phyloP scores from a whole-genome alignment of 441 rosid genomes.

The Corymbia citriodora region DNA sequence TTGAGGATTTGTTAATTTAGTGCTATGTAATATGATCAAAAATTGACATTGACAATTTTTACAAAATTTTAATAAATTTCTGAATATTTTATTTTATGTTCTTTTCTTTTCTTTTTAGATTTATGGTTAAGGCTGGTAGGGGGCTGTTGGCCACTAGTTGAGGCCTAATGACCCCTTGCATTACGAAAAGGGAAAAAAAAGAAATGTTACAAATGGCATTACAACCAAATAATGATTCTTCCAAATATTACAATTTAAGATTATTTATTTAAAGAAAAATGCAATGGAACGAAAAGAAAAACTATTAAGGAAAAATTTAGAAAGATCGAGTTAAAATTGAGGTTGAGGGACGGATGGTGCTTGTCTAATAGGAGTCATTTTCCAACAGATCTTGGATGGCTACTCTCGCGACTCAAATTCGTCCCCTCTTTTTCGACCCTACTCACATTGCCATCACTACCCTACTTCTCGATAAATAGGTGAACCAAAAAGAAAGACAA shows the following conservation, averaged over 20 bases:
- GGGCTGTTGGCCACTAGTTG: too few species aligned
- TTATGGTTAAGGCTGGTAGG: neutral
- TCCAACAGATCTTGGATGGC: neutral
- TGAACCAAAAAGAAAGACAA: neutral
- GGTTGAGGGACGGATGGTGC: neutral
- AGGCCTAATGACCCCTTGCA: neutral
- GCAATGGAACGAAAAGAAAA: neutral
- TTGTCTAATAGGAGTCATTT: neutral
- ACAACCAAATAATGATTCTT: neutral
- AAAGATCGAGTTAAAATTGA: neutral
- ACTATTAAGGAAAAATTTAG: neutral
- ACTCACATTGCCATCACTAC: fast-evolving
- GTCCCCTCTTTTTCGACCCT: neutral
- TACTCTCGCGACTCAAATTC: neutral
- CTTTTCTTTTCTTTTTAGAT: too few species aligned
- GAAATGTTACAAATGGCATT: neutral
- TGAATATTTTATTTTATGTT: too few species aligned
- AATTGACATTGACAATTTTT: fast-evolving
- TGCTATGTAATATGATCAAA: too few species aligned
- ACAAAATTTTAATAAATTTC: too few species aligned
- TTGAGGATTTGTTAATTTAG: fast-evolving
- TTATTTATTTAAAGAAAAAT: neutral
- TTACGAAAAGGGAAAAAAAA: neutral
- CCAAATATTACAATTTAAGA: neutral
- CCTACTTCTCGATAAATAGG: too few species aligned